Conservation (phyloP, 2,329 filamentous ascomycete genomes). For the Pseudogymnoascus sp. region DNA sequence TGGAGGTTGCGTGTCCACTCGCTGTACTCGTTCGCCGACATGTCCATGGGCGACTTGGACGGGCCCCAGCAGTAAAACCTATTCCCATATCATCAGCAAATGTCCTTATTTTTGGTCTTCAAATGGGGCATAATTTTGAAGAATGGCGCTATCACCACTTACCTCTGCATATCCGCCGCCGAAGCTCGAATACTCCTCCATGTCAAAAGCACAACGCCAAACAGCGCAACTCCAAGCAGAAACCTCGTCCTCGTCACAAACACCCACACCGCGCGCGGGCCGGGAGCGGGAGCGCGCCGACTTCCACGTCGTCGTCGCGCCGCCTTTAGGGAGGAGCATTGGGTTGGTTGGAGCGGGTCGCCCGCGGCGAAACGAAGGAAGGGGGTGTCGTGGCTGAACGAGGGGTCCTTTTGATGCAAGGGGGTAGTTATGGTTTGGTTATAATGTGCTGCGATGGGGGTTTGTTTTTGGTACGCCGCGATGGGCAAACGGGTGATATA, state of each 20-base stretch:
- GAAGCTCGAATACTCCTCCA: constrained; percentile 80
- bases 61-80: constrained; percentile 98
- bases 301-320: constrained; percentile 73
- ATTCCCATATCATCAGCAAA: constrained; percentile 16
- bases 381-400: not conserved
- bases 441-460: not conserved
- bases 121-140: not conserved
- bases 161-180: constrained; percentile 88
- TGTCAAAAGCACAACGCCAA: constrained; percentile 69
- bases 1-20: constrained; percentile 84
- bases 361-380: not conserved
- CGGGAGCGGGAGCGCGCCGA: constrained; percentile 74
- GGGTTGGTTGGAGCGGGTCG: constrained; percentile 26
- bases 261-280: constrained; percentile 63
- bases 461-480: not conserved
- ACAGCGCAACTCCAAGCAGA: constrained; percentile 64
- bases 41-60: constrained; percentile 89
- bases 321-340: constrained; percentile 89
- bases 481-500: not conserved
- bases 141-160: constrained; percentile 14
- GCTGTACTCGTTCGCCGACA: constrained; percentile 84
- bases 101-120: too few relatives aligned
- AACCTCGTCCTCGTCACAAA: constrained; percentile 73
- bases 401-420: not conserved
- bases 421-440: not conserved